These are phyloP conservation scores for Nakazawaea ambrosiae DNA, from an alignment of 805 yeast genomes.

Conservation along the genomic window DNA sequence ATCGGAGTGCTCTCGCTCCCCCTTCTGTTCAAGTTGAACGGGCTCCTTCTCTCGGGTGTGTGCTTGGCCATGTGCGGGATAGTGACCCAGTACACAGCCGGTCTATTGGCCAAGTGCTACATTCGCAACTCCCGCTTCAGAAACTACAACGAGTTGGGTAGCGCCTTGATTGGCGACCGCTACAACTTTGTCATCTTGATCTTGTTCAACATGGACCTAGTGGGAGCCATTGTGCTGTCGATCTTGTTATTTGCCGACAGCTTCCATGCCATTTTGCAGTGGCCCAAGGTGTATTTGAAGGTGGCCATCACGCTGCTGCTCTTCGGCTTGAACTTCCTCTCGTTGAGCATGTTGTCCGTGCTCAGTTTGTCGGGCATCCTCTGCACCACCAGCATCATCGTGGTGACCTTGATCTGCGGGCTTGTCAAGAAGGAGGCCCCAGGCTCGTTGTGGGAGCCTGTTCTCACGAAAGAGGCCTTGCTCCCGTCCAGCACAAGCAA, in stretches of 20 bases:
- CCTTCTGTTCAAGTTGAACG: slow-evolving; percentile 58
- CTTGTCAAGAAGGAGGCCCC: slow-evolving; percentile 53
- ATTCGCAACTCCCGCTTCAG: slow-evolving; percentile 28
- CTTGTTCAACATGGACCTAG: slow-evolving; percentile 47
- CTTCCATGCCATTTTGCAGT: slow-evolving; percentile 35
- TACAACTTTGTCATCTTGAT: slow-evolving; percentile 37
- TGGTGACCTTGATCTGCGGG: slow-evolving; percentile 57
- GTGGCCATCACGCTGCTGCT: slow-evolving; percentile 28
- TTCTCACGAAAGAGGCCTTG: slow-evolving; percentile 46
- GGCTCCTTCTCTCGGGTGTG: slow-evolving; percentile 50
- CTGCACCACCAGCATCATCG: slow-evolving; percentile 59
- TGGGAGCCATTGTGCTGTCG: slow-evolving; percentile 56
- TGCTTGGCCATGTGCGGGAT: slow-evolving; percentile 37
- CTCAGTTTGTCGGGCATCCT: slow-evolving; percentile 65
- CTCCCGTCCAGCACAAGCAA: slow-evolving; percentile 52
- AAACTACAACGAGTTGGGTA: slow-evolving; percentile 58
- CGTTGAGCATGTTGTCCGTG: slow-evolving; percentile 65
- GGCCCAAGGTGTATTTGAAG: slow-evolving; percentile 35
- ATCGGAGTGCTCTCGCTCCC: slow-evolving; percentile 72
- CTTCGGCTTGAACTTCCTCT: slow-evolving; percentile 52
- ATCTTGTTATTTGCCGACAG: slow-evolving; percentile 57
- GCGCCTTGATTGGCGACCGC: slow-evolving; percentile 37
- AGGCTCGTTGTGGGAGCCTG: slow-evolving; percentile 63
- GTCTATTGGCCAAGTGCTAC: slow-evolving; percentile 44
- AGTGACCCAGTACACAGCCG: slow-evolving; percentile 48